Base-by-base conservation (phyloP, 2,329 filamentous ascomycete species). In the Fusarium phyllophilum region DNA sequence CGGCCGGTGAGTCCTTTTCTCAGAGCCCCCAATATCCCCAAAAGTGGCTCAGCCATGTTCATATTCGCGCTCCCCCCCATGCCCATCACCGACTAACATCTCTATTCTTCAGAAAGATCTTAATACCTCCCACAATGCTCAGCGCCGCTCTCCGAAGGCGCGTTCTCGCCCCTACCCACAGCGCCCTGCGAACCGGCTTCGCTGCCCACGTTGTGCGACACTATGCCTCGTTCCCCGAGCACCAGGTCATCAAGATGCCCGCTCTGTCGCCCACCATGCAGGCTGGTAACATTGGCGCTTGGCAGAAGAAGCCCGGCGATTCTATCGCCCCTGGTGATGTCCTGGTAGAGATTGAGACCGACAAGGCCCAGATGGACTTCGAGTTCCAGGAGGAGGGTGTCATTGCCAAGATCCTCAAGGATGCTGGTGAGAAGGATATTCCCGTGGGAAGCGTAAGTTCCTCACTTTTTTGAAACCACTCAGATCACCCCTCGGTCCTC, bases 321-420 rank as follows among this genome's bases (percentile, higher is more conserved):
- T 81, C 87, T 73, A 92, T 99, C 83, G 87, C 90, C 66, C 95
- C 97, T 59, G 96, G 96, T 83, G 96, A 99, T 83, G 96, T 99
- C 52, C 87, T 99, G 78, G 95, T 97, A 78, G 95, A 97, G 89
- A 97, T 98, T 80, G 96, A 99, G 90, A 99, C 96, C 79, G 96
- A 99, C 86, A 99, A 99, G 90, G 96, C 96, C 75, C 96, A 98
- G 88, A 99, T 99, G 96, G 96, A 99, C 88, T 98, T 99, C 83
- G 96, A 99, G 86, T 98, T 97, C 86, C 96, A 99, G 86, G 96
- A 99, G 81, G 96, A 98, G 83, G 96, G 96, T 87, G 90, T 97
- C 70, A 89, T 99, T 77, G 96, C 96, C 80, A 97, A 97, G 89
- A 89, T 98, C 74, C 88, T 99, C 81, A 96, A 95, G 87, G 93